These are phyloP conservation scores for Kluyveromyces sp. DNA, from an alignment of 1,139 yeast species.

Conservation along the genomic window DNA sequence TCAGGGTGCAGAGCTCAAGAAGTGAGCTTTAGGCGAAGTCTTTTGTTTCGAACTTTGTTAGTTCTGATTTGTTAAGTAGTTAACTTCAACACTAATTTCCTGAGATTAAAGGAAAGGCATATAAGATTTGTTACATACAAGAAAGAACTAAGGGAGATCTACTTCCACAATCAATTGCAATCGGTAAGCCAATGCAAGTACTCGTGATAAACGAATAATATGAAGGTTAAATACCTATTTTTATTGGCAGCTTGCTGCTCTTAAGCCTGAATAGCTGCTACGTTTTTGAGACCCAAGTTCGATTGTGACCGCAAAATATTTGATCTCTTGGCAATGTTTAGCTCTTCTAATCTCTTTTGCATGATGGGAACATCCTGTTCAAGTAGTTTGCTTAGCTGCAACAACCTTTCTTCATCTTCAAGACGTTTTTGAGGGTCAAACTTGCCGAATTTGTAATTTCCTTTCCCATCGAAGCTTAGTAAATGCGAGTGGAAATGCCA, in stretches of 20 bases:
- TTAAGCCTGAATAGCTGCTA: conserved; percentile 2
- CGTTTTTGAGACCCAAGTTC: conserved; percentile 14
- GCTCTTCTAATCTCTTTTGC: conserved; percentile 55
- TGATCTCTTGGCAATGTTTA: conserved; percentile 41
- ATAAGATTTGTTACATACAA: no score
- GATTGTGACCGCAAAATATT: conserved; percentile 28
- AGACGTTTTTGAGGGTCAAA: conserved; percentile 65
- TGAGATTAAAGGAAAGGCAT: no score
- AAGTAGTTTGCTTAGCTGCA: conserved; percentile 54
- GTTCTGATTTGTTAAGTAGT: no score
- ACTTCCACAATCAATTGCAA: no score
- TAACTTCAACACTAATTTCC: no score
- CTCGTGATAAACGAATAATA: no score
- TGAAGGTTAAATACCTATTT: no score
- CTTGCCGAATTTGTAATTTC: conserved; percentile 63
- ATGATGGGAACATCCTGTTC: conserved; percentile 58
- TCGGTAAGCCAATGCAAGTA: no score
- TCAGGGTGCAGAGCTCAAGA: not conserved
- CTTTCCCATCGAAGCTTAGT: conserved; percentile 79
- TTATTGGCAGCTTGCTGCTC: no score
- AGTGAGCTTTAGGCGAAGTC: not conserved
- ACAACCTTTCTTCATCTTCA: conserved; percentile 63
- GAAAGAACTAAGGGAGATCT: no score
- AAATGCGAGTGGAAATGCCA: conserved; percentile 89
- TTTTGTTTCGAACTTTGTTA: no score